Conservation (phyloP, 306 rosid genomes). For the Abrus pulchellus region DNA sequence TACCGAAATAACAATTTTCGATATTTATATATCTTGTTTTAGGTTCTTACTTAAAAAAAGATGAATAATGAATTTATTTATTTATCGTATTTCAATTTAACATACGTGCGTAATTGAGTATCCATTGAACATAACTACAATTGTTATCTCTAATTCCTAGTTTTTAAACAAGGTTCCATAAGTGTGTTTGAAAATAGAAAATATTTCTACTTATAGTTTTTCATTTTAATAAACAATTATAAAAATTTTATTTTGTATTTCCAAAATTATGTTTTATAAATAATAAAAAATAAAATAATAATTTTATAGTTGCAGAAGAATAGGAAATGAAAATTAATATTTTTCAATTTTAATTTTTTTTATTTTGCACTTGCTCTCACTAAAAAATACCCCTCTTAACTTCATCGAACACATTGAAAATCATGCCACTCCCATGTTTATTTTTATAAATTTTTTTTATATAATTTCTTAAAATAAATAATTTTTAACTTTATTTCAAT, state of each 20-base stretch:
- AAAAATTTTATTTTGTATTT: neutral
- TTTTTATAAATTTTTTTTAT: no score
- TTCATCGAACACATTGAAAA: no score
- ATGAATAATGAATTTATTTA: no score
- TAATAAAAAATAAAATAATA: neutral
- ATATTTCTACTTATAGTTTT: neutral
- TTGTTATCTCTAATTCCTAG: neutral
- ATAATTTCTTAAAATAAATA: no score
- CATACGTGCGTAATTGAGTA: no score
- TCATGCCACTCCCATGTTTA: neutral
- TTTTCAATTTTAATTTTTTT: neutral
- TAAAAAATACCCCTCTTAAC: neutral
- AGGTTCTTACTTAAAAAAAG: no score
- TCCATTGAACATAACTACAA: no score
- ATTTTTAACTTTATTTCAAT: no score
- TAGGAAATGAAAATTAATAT: neutral
- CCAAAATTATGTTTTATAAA: neutral
- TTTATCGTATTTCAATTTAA: no score
- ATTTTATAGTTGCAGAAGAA: neutral
- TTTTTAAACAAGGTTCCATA: no score
- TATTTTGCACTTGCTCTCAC: neutral
- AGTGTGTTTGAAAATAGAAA: neutral
- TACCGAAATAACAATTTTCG: no score
- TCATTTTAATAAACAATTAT: neutral
- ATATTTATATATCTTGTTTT: no score